These are phyloP conservation scores for Colletotrichum magnum DNA, from an alignment of 2,329 filamentous ascomycete genomes.

Conservation along the genomic window DNA sequence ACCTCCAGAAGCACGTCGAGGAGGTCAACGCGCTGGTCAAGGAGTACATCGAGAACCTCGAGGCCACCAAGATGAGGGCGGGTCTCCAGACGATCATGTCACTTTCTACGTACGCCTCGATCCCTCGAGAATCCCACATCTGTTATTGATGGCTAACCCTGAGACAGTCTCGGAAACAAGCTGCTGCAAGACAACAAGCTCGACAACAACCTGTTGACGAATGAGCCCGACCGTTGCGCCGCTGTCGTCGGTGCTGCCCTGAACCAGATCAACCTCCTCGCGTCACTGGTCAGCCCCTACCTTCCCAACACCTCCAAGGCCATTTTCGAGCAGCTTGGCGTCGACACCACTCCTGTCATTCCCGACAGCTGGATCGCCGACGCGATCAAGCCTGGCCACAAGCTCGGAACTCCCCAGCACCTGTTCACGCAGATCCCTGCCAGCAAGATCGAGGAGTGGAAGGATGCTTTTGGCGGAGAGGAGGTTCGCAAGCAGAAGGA, in stretches of 20 bases:
- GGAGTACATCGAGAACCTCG: constrained; percentile 77
- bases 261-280: constrained; percentile 87
- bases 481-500: constrained; percentile 79
- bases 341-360: constrained; percentile 67
- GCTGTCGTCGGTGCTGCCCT: constrained; percentile 82
- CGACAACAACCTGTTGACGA: constrained; percentile 68
- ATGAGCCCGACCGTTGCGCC: constrained; percentile 67
- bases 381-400: constrained; percentile 79
- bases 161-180: constrained; percentile 58
- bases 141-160: neutral
- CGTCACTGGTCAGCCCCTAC: constrained; percentile 84
- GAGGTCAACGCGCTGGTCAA: constrained; percentile 77
- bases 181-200: constrained; percentile 67
- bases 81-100: constrained; percentile 77
- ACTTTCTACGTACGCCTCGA: constrained; percentile 65
- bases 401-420: constrained; percentile 83
- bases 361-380: constrained; percentile 76
- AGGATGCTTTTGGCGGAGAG: constrained; percentile 78
- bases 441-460: constrained; percentile 88
- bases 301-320: constrained; percentile 83
- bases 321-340: constrained; percentile 83
- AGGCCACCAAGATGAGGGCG: constrained; percentile 78
- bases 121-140: constrained; percentile 18
- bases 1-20: constrained; percentile 67
- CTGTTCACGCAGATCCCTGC: constrained; percentile 88